phyloP scores from a whole-genome alignment of 169 alveolate genomes.

The Plasmodium cynomolgi region DNA sequence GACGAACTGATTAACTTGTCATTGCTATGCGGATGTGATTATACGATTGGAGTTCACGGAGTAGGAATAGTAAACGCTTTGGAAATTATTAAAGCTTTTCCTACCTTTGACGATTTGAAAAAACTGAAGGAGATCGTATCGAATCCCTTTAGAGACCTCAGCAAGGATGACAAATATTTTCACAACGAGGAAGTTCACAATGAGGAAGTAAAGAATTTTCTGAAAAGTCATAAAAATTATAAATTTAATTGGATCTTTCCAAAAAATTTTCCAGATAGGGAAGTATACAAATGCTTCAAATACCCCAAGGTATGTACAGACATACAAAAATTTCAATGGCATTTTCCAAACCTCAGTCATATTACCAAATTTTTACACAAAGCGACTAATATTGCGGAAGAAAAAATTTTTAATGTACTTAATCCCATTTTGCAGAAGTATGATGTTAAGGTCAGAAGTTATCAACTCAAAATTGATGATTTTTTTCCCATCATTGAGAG shows the following conservation, averaged over 20 bases:
- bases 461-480: slow-evolving; percentile 44
- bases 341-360: slow-evolving; percentile 19
- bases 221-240: slow-evolving; percentile 82
- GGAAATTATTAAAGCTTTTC: slow-evolving; percentile 92
- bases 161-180: slow-evolving; percentile 40
- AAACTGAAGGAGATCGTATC: slow-evolving; percentile 88
- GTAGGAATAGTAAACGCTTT: slow-evolving; percentile 96
- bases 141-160: slow-evolving; percentile 73
- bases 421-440: slow-evolving; percentile 52
- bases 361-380: slow-evolving; percentile 22
- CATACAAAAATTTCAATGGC: slow-evolving; percentile 59
- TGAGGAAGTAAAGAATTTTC: slow-evolving; percentile 75
- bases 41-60: slow-evolving; percentile 95
- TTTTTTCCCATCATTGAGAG: slow-evolving; percentile 62
- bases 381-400: slow-evolving; percentile 51
- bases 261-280: slow-evolving; percentile 83
- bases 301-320: slow-evolving; percentile 76
- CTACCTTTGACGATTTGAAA: slow-evolving; percentile 87
- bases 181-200: slow-evolving; percentile 69
- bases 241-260: slow-evolving; percentile 83
- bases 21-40: slow-evolving; percentile 94
- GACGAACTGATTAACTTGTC: slow-evolving; percentile 92
- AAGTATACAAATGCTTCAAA: slow-evolving; percentile 83
- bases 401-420: slow-evolving; percentile 43
- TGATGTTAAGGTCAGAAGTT: slow-evolving; percentile 35